Evolutionary conservation across 768 basidiomycete species (phyloP), one percentile per base, ranked within the genome.

Genomic region (Pleurotus djamor): DNA sequence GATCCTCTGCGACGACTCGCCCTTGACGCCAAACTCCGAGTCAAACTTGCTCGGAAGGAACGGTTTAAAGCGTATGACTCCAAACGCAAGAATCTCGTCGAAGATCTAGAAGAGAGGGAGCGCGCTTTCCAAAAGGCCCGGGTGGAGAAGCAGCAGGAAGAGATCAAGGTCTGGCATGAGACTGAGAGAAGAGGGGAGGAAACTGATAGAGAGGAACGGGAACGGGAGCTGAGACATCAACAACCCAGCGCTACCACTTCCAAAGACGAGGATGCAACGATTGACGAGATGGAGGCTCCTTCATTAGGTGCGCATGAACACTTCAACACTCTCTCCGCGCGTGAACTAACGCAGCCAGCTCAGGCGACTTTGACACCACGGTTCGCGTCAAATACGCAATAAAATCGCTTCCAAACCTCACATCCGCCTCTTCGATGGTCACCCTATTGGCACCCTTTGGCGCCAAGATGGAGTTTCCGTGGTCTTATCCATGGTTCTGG

Each of bases 31-130:
- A 90, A 89, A 66, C 72, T 89, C 14, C 86, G 88, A 43, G 70
- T 88, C 2, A 85, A 87, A 59, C 79, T 83, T 43, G 91, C 91
- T 0, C 81, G 84, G 36, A 82, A 84, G 43, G 83, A 86, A 44
- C 83, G 91, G n/a, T 91, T 84, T 63, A 80, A 89, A 17, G 67
- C 79, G 3, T 91, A 83, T 65, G 89, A 92, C 63, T 77, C 71
- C 59, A 94, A 94, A 67, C 80, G 91, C 33, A 92, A 89, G 74
- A 81, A 70, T 37, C 73, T 94, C 62, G 80, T 91, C 17, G 86
- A 89, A 35, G 92, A 92, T 66, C 79, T 94, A 13, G 92, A 94
- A 68, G 87, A 85, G 65, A 79, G 88, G 36, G 92, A 94, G 64
- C 80, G 83, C 7, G 88, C 81, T n/a, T 85, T 88, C 72, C 93